A percentile compares a stretch with the other conserved stretches of the same genome.
phyloP scores from a whole-genome alignment of 805 yeast species.

The Zygosaccharomyces bailii region DNA sequence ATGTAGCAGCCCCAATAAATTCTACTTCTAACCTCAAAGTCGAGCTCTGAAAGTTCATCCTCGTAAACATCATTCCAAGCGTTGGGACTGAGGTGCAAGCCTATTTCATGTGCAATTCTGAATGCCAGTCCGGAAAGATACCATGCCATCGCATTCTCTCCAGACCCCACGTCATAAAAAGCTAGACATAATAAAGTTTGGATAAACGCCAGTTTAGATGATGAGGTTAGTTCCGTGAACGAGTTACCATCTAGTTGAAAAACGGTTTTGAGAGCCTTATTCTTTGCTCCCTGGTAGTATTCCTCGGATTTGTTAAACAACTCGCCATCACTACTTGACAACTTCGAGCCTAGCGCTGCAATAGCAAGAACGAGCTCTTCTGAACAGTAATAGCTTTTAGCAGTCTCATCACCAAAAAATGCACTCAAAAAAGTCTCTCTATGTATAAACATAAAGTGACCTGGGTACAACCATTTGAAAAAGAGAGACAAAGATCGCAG shows the following conservation, averaged over 20 bases:
- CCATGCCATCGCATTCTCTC: conserved; percentile 58
- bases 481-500: conserved; percentile 32
- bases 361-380: conserved; percentile 49
- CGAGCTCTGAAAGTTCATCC: conserved; percentile 42
- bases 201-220: conserved; percentile 47
- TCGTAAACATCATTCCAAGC: conserved; percentile 46
- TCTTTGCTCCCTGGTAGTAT: conserved; percentile 48
- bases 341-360: conserved; percentile 52
- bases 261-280: conserved; percentile 39
- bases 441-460: conserved; percentile 54
- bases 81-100: conserved; percentile 54
- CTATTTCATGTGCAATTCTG: conserved; percentile 58
- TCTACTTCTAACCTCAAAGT: conserved; percentile 51
- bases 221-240: conserved; percentile 32
- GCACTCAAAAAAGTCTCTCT: conserved; percentile 57
- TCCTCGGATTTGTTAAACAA: conserved; percentile 38
- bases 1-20: conserved; percentile 61
- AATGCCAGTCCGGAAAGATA: conserved; percentile 55
- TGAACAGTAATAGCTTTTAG: conserved; percentile 46
- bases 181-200: conserved; percentile 54
- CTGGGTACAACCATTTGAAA: conserved; percentile 61
- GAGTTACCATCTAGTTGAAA: conserved; percentile 31
- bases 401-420: conserved; percentile 42
- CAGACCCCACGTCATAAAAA: conserved; percentile 55
- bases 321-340: conserved; percentile 37